Evolutionary conservation across 1,139 yeast genomes (phyloP), one percentile per base, ranked within the genome.

Genomic region (Geotrichum fermentans): DNA sequence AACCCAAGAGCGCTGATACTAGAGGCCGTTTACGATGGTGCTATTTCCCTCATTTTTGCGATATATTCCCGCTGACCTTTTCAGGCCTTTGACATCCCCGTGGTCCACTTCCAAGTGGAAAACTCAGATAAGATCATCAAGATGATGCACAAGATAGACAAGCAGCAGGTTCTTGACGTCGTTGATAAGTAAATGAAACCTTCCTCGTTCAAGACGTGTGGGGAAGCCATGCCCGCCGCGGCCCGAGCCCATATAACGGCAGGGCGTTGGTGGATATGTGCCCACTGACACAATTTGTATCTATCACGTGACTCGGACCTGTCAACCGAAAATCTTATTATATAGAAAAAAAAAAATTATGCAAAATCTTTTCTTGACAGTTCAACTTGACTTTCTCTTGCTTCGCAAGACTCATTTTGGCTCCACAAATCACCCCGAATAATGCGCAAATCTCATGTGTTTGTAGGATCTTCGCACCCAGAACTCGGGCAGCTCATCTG

Each of bases 401-500:
- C n/a, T n/a, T n/a, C n/a, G n/a, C n/a, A n/a, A n/a, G n/a, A n/a
- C n/a, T n/a, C n/a, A n/a, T n/a, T n/a, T n/a, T n/a, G n/a, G n/a
- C n/a, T n/a, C n/a, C n/a, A 30, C 34, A 6, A 13, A 5, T 30
- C 38, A 10, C 8, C 28, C 28, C 10, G 28, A 14, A 34, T 6
- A 21, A 92, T 92, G 98, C 86, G 97, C 70, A 89, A 89, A 80
- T 88, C 96, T 65, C 92, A 92, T 69, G 89, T 92, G 47, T 90
- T 92, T 67, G 95, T 92, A 52, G 99, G 98, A 40, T 82, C 88
- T 51, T 88, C 97, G 47, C 98, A 94, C 68, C 96, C 97, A 7
- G 96, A 88, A 64, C 75, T 92, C 58, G 98, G 97, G 29, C 75
- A 79, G 58, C 75, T 87, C 58, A 95, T 94, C 39, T 90, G 98